phyloP scores from a whole-genome alignment of 257 asterid species.

The Phtheirospermum japonicum region DNA sequence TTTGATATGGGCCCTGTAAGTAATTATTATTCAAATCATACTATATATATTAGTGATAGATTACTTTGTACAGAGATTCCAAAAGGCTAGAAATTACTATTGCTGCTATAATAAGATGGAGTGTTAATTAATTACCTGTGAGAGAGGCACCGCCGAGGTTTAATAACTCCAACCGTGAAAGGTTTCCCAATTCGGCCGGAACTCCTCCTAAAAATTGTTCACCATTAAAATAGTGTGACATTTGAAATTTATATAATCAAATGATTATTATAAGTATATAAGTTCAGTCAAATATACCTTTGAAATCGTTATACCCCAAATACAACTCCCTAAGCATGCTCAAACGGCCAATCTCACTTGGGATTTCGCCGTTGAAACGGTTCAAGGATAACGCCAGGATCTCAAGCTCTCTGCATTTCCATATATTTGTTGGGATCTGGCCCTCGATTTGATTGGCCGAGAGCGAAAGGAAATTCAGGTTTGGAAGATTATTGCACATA shows the following conservation, averaged over 20 bases:
- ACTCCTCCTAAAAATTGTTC: not conserved
- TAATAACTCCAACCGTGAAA: too few relatives aligned
- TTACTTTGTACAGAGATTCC: too few relatives aligned
- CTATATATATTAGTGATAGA: too few relatives aligned
- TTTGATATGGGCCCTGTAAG: too few relatives aligned
- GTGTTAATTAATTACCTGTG: too few relatives aligned
- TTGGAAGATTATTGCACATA: too few relatives aligned
- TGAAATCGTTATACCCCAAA: not conserved
- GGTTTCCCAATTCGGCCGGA: too few relatives aligned
- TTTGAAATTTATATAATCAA: not conserved
- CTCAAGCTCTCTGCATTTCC: conserved; percentile 15
- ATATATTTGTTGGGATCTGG: conserved; percentile 32
- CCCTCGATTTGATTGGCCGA: conserved; percentile 29
- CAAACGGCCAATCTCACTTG: conserved; percentile 28
- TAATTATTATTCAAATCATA: too few relatives aligned
- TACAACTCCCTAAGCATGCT: conserved; percentile 11
- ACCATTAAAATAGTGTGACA: not conserved
- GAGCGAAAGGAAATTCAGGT: too few relatives aligned
- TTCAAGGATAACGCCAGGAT: conserved; percentile 29
- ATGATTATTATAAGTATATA: not conserved
- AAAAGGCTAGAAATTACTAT: too few relatives aligned
- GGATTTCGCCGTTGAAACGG: conserved; percentile 36
- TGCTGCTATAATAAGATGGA: too few relatives aligned
- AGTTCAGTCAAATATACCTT: conserved; percentile 22
- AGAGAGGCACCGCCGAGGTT: too few relatives aligned